Base-by-base conservation (phyloP, 164 flowering plant species). In the Stephania yunnanensis region DNA sequence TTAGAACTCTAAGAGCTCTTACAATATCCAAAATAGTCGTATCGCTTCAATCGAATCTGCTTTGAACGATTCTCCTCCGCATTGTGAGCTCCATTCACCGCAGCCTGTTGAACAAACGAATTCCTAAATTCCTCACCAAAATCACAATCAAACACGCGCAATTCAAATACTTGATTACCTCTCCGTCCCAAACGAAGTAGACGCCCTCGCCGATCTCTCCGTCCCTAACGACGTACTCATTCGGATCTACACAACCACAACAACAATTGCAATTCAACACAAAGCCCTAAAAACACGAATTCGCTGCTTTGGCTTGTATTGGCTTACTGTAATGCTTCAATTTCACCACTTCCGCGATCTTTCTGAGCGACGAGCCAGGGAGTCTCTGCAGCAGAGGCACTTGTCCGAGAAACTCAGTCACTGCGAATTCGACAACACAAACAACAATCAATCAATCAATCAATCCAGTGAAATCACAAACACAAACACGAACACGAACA, bases 11-110 rank as follows among this genome's bases (percentile, higher is more conserved):
- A 36, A 36, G 42, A 4, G 42, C 78, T 76, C 90, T 82, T 77
- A 91, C 95, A 87, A 80, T 86, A 83, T 44, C 99, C 97, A 83
- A 95, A 95, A 80, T 87, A 95, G 82, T 95, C 99, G 78, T 86
- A 87, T 74, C 74, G 80, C 72, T 87, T 88, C 78, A 93, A 76
- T 44, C 81, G 85, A 79, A 85, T 36, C 42, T 36, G 90, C 73
- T 91, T 94, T 30, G 89, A 78, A 36, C 84, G 88, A 70, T 78
- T 81, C 72, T 86, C 95, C 65, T 84, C 93, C 13, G 79, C 75
- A 74, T 81, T 65, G 46, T 76, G 71, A 10, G 89, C 78, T 70
- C 88, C 96, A 71, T 77, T 78, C 42, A 95, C 94, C 82, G 92
- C 93, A 71, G 98, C 98, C 99, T 95, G 81, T 77, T 50, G 61